Conservation (phyloP, 139 green algal genomes). For the Coelastrella sp. region DNA sequence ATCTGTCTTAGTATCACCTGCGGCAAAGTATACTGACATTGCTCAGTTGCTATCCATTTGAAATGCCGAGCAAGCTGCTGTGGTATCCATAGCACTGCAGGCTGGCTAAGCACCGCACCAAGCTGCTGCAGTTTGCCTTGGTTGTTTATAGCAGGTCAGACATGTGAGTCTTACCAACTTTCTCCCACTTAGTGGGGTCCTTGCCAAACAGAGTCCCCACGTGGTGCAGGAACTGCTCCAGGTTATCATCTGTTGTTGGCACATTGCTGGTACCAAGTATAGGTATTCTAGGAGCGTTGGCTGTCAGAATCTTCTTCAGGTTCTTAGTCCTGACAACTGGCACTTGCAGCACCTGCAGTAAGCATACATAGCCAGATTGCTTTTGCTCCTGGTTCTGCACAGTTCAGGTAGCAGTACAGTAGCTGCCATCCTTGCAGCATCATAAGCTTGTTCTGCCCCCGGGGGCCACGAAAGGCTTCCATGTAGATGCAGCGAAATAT, state of each 20-base stretch:
- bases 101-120: background rate
- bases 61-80: too few species aligned
- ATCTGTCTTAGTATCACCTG: constrained; percentile 50
- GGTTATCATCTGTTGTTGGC: constrained; percentile 60
- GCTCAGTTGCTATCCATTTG: too few species aligned
- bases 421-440: too few species aligned
- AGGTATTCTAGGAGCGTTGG: constrained; percentile 55
- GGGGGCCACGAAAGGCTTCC: too few species aligned
- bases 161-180: constrained; percentile 57
- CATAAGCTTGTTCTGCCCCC: too few species aligned
- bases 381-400: too few species aligned
- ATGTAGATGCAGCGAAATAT: too few species aligned
- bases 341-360: constrained; percentile 71
- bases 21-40: background rate
- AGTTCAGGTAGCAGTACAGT: too few species aligned
- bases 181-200: constrained; percentile 75
- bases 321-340: constrained; percentile 65
- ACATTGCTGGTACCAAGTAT: constrained; percentile 56
- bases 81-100: background rate
- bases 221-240: constrained; percentile 68
- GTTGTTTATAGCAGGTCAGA: too few species aligned
- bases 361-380: too few species aligned
- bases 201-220: constrained; percentile 79
- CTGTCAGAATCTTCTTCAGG: constrained; percentile 60
- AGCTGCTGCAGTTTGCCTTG: too few species aligned